Base-by-base conservation (phyloP, 2,329 filamentous ascomycete genomes). In the Ciborinia camelliae region DNA sequence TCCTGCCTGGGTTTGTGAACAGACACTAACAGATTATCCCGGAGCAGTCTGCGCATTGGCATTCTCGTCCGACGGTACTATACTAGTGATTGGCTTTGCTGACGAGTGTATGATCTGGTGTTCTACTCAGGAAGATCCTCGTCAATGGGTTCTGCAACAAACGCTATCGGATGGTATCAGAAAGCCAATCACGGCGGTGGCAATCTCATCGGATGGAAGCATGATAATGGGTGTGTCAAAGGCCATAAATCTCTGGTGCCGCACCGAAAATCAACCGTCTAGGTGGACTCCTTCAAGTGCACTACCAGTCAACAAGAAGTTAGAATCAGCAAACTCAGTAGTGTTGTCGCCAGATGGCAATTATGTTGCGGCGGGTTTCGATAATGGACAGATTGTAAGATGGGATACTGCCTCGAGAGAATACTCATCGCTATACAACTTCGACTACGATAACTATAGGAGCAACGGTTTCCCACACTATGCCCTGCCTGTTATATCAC, bases 321-420 rank as follows among this genome's bases (percentile, higher is more conserved):
- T n/a, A 1, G 30, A 32, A 32, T n/a, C 8, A 14, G 9, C 1
- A 20, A 45, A 3, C 12, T 14, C 14, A 14, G 18, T 37, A 20
- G 14, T 35, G 3, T 15, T 60, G 9, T 50, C 18, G 18, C 41
- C 23, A n/a, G 28, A 60, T 47, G 37, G 9, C 5, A 48, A 14
- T 12, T 7, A 6, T 10, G 18, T 50, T 35, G 43, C 43, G 3
- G 26, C 28, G 9, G 43, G 15, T 32, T 50, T 35, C 2, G 7
- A 23, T 4, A 32, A 50, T 26, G 20, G 57, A 18, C 3, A 18
- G 3, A 26, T 60, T 41, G 32, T n/a, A 47, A 10, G 63, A 23
- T 68, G 65, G 62, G 66, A 70, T 59, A 41, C 41, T 9, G 54
- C 52, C 12, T 30, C 57, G 15, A 30, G 3, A 28, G 2, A 18